Conservation (phyloP, 768 basidiomycete species). For the Russula sp. region DNA sequence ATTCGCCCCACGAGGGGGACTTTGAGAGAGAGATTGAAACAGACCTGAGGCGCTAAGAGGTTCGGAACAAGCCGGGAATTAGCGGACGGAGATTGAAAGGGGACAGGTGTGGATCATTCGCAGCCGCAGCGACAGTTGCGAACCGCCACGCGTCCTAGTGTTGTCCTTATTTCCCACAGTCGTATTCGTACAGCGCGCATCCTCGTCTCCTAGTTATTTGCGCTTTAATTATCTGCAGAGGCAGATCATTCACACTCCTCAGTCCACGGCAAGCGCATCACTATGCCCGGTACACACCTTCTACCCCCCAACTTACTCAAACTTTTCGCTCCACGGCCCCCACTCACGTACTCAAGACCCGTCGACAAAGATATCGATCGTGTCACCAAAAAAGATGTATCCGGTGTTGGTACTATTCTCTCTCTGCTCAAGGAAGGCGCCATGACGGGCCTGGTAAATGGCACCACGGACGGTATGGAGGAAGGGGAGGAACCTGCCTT, state of each 20-base stretch:
- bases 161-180: background rate
- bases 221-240: constrained; percentile 18
- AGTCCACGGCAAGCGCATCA: constrained; percentile 18
- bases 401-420: constrained; percentile 75
- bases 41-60: background rate
- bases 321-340: constrained; percentile 92
- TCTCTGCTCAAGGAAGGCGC: constrained; percentile 71
- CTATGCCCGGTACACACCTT: constrained; percentile 73
- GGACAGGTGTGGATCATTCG: background rate
- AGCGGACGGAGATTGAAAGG: constrained; percentile 14
- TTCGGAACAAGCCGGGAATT: background rate
- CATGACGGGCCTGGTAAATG: constrained; percentile 63
- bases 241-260: background rate
- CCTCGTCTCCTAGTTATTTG: background rate
- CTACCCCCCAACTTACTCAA: constrained; percentile 95
- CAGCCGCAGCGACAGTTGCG: background rate
- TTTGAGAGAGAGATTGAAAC: background rate
- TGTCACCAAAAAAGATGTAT: constrained; percentile 62
- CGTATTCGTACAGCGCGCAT: constrained; percentile 20
- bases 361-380: constrained; percentile 80
- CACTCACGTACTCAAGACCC: constrained; percentile 81
- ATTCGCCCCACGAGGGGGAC: background rate
- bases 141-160: constrained; percentile 3
- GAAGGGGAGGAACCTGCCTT: constrained; percentile 81
- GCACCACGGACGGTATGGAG: constrained; percentile 66